A percentile compares a stretch with the other conserved stretches of the same genome.
Conservation (phyloP, 257 asterid genomes). For the Fraxinus excelsior region DNA sequence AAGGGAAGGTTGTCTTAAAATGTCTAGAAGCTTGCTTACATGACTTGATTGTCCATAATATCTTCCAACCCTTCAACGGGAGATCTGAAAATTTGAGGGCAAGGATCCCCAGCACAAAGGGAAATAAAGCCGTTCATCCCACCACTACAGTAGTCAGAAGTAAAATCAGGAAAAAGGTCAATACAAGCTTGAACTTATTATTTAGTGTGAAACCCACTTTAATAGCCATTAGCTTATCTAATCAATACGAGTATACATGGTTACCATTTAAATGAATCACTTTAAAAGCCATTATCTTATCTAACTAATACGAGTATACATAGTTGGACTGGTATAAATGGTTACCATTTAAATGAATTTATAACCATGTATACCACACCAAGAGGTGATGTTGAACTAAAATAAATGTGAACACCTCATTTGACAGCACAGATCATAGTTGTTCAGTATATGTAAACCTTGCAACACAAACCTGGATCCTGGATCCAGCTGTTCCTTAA, state of each 20-base stretch:
- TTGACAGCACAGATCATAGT: neutral
- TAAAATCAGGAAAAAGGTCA: constrained; percentile 36
- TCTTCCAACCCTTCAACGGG: constrained; percentile 88
- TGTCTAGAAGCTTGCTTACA: constrained; percentile 51
- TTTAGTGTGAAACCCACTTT: constrained; percentile 16
- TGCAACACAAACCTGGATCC: constrained; percentile 70
- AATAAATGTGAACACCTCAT: neutral
- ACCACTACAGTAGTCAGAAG: constrained; percentile 69
- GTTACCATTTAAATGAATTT: neutral
- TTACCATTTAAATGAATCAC: neutral
- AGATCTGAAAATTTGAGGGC: constrained; percentile 93
- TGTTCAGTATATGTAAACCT: constrained; percentile 20
- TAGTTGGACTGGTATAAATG: too few relatives aligned
- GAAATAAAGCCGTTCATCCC: constrained; percentile 97
- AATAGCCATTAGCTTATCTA: neutral
- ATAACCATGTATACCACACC: neutral
- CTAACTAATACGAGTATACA: too few relatives aligned
- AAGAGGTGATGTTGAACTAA: constrained; percentile 6
- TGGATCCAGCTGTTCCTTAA: constrained; percentile 78
- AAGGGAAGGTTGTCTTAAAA: constrained; percentile 8
- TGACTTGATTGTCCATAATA: constrained; percentile 90
- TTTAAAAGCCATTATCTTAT: neutral
- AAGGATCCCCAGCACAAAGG: constrained; percentile 88
- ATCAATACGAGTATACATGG: too few relatives aligned
- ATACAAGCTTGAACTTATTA: constrained; percentile 23